Evolutionary conservation across 192 early-diverging fungal species (phyloP), one percentile per base, ranked within the genome.

Genomic region (Spinellus fusiger): DNA sequence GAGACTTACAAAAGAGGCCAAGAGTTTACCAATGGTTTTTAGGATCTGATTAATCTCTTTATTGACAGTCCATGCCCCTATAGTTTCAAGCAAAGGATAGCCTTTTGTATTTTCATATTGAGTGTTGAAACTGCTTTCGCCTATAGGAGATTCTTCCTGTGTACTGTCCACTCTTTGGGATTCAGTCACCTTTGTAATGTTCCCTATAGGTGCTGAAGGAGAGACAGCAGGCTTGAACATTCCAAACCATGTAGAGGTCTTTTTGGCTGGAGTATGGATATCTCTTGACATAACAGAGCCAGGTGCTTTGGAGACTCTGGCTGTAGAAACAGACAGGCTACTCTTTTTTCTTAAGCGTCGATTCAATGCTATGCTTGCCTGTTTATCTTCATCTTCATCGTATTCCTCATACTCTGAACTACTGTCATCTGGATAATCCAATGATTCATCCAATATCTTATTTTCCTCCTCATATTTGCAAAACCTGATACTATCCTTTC

Each of bases 1-100:
- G 23, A 18, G 5, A 59, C 53, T 61, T 64, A 73, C 71, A 61
- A 69, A 69, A 4, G 72, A 61, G 4, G 64, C 66, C 40, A 74
- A 47, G 33, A 74, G 33, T 33, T 68, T 74, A 20, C 56, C 63
- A 23, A 74, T 69, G n/a, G 63, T 55, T 38, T 59, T 23, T 9
- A 74, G 40, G 1, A 68, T 61, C 32, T 68, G 65, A 52, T 69
- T 74, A 23, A 67, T 74, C 33, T 74, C 72, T 29, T 74, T 74
- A 15, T 56, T 65, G 6, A 65, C 56, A 20, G 72, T 65, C 72
- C 72, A 74, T 16, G 62, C 33, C 3, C 72, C 72, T 5, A 74
- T 49, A 5, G 62, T 65, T 25, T 69, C 67, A 18, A 74, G 40
- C 12, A 74, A 48, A 22, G 66, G 66, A 12, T 56, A 74, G 15